Evolutionary conservation across 768 basidiomycete genomes (phyloP), one percentile per base, ranked within the genome.

Genomic region (Hygrocybe punicea): DNA sequence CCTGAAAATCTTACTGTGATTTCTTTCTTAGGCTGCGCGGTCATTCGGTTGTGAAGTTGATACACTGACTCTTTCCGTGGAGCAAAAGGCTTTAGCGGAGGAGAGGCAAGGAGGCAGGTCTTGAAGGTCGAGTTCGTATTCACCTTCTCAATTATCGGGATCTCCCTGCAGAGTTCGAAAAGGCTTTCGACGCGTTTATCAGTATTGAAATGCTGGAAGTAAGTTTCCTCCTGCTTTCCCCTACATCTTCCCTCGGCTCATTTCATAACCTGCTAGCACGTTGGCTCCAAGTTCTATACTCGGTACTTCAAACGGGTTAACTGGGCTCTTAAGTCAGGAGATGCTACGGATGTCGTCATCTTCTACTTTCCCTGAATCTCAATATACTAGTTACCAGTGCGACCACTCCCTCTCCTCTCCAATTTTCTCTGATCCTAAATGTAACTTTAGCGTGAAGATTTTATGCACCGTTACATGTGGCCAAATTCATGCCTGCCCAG

Each of bases 91-190:
- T 29, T 29, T 29, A 29, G 29, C 29, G 29, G 65, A 89, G 91
- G 66, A 83, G 93, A 50, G 82, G 94, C 68, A 79, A 72, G 56
- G 83, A 73, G 16, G 89, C 88, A 3, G 90, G 90, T 40, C 75
- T 91, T 34, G 76, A 84, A 60, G 78, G 79, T 51, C 80, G 80
- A 54, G 84, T 96, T 63, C 86, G 87, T 5, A 91, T 96, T 7
- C 92, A 94, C 69, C 77, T 96, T 42, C 80, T 94, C 75, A 93
- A 96, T 68, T 97, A 96, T 69, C 84, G 93, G 39, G 90, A 91
- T 60, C 87, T 92, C 23, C 86, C 89, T 13, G 72, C 83, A n/a
- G 81, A 87, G 51, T 96, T 88, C 67, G 85, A 89, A 71, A 86
- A 89, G 60, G 80, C 86, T 9, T 92, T 91, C 61, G 89, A 92